Conservation (phyloP, 495 filamentous ascomycete species). For the Hyaloscypha hepaticicola region DNA sequence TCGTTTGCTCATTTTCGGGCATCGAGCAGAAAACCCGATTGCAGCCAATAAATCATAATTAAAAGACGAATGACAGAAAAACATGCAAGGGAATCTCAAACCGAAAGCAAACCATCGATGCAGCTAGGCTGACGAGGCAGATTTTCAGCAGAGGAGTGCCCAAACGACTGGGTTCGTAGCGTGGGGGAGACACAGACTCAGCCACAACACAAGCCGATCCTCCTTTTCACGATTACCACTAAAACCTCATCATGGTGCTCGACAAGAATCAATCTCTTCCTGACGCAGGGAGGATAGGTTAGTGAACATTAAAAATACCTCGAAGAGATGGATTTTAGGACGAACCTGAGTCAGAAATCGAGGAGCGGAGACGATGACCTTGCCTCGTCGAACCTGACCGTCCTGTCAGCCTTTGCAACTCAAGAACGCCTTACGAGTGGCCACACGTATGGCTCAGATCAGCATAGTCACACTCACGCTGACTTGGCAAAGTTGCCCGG, state of each 20-base stretch:
- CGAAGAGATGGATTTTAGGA: neutral
- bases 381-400: constrained; percentile 4
- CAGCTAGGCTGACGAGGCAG: constrained; percentile 10
- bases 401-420: neutral
- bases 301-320: neutral
- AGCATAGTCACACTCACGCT: neutral
- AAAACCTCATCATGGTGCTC: neutral
- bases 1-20: neutral
- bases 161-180: neutral
- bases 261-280: constrained; percentile 15
- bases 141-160: constrained; percentile 1
- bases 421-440: constrained; percentile 9
- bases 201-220: constrained; percentile 2
- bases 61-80: neutral
- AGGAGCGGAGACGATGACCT: constrained; percentile 5
- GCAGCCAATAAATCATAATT: neutral
- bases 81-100: neutral
- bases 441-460: neutral
- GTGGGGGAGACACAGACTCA: neutral
- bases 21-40: neutral
- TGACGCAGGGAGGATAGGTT: neutral
- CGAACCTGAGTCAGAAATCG: constrained; percentile 8
- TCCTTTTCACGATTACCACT: neutral
- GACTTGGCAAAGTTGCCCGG: neutral
- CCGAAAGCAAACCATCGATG: neutral